Evolutionary conservation across 768 basidiomycete species (phyloP), one percentile per base, ranked within the genome.

Genomic region (Pholiota molesta): DNA sequence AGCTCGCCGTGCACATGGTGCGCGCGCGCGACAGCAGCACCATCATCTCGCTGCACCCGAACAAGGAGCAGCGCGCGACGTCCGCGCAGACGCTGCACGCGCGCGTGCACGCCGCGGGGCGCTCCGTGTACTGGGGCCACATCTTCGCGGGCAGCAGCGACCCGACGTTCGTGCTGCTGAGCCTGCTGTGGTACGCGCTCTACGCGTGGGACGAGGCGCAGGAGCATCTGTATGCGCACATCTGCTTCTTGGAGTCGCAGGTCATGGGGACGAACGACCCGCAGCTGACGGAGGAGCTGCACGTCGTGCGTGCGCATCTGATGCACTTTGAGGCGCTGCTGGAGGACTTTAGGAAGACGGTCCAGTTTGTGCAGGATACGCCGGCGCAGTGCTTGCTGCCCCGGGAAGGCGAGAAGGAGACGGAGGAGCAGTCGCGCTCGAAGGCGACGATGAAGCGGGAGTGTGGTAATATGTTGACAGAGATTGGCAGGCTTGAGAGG

Each of bases 171-270:
- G 66, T 87, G 9, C 74, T 87, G 49, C 64, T 87, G 6, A 75
- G 81, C 51, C 71, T 82, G 7, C 69, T 87, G 23, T 87, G 86
- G 86, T 85, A 86, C 59, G 80, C 84, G 0, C 65, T 86, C 28
- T 87, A 87, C 66, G 79, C 85, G 0, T 87, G 86, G 78, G 86
- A 87, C 53, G 84, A 88, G 68, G 73, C 83, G 0, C 74, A 86
- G 26, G 85, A 86, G 65, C 71, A 73, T 14, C 66, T 87, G 37
- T 86, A 85, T 59, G 63, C 66, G 10, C 83, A 87, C 65, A 78
- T 87, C 23, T 81, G 78, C 60, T 75, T 63, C 59, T 72, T 88
- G 60, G 82, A 80, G 61, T 44, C 78, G 66, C 28, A 60, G 40
- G 59, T 60, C 31, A 60, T 60, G 6, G 29, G 10, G 19, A 54